Percentiles rank a stretch among this genome's conserved stretches.
These are phyloP conservation scores for Ophiocordyceps camponoti-leonardi DNA, from an alignment of 2,329 filamentous ascomycete species.

Conservation along the genomic window DNA sequence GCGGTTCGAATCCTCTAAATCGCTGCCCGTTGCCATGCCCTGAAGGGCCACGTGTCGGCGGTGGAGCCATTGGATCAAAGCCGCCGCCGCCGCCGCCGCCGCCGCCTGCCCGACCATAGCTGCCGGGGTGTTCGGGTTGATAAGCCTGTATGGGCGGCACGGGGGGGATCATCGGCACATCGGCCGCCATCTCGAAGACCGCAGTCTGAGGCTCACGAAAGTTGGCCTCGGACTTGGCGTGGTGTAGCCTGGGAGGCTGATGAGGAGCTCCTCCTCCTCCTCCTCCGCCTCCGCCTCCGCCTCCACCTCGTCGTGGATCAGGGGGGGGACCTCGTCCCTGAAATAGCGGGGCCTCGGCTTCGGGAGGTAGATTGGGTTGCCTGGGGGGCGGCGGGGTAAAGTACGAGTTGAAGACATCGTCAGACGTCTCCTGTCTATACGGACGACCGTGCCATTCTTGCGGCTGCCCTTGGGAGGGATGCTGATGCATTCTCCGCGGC, in stretches of 20 bases:
- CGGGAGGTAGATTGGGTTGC: slow-evolving; percentile 15
- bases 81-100: slow-evolving; percentile 2
- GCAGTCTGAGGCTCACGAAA: slow-evolving; percentile 46
- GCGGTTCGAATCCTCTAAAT: not conserved
- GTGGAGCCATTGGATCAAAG: slow-evolving; percentile 11
- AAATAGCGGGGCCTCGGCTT: slow-evolving; percentile 21
- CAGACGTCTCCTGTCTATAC: slow-evolving; percentile 18
- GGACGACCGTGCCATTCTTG: slow-evolving; percentile 14
- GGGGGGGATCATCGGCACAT: slow-evolving; percentile 38
- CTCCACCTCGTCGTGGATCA: too few relatives aligned
- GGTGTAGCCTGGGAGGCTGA: slow-evolving; percentile 34
- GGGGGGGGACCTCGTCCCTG: not conserved
- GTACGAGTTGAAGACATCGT: slow-evolving; percentile 38
- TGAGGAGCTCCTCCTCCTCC: slow-evolving; percentile 12
- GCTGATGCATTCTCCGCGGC: slow-evolving; percentile 33
- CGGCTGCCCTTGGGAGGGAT: slow-evolving; percentile 18
- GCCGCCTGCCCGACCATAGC: slow-evolving; percentile 9
- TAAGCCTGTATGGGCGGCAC: slow-evolving; percentile 18
- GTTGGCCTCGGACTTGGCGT: slow-evolving; percentile 51
- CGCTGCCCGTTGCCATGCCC: not conserved
- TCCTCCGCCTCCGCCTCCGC: too few relatives aligned
- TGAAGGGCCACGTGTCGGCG: slow-evolving; percentile 12
- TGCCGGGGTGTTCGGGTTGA: slow-evolving; percentile 8
- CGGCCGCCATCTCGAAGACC: slow-evolving; percentile 56
- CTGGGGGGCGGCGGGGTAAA: slow-evolving; percentile 20